phyloP scores from a whole-genome alignment of 2,329 filamentous ascomycete species.

The Nemania sp. region DNA sequence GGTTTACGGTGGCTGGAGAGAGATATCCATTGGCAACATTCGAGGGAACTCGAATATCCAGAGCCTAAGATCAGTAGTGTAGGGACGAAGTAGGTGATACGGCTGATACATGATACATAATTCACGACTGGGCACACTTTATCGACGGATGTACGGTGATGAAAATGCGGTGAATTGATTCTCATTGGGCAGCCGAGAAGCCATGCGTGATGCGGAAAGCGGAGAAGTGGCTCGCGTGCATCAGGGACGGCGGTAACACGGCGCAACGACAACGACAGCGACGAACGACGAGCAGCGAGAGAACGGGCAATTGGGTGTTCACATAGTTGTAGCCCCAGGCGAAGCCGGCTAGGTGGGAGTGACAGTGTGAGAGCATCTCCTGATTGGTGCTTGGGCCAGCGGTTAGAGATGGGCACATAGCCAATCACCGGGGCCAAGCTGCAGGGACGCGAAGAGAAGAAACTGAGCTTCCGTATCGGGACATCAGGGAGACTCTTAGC shows the following conservation, averaged over 20 bases:
- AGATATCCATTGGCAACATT: constrained; percentile 21
- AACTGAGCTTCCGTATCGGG: constrained; percentile 21
- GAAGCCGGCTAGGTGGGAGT: constrained; percentile 31
- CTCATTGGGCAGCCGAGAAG: constrained; percentile 31
- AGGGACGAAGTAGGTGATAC: no score
- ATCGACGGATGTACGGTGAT: not conserved
- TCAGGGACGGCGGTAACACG: constrained; percentile 33
- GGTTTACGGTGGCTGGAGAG: constrained; percentile 7
- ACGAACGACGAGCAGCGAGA: no score
- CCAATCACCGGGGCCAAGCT: constrained; percentile 35
- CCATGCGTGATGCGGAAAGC: constrained; percentile 17
- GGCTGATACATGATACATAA: no score
- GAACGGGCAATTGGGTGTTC: constrained; percentile 30
- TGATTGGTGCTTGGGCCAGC: constrained; percentile 39
- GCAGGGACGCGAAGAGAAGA: constrained; percentile 16
- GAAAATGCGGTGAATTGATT: constrained; percentile 20
- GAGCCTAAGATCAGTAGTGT: no score
- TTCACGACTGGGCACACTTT: no score
- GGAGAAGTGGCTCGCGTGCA: constrained; percentile 22
- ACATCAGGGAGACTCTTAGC: no score
- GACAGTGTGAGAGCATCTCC: constrained; percentile 24
- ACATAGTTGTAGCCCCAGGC: constrained; percentile 28
- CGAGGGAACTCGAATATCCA: no score
- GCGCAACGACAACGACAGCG: constrained; percentile 27
- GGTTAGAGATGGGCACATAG: constrained; percentile 35